Percentiles rank a stretch among this genome's conserved stretches.
These are phyloP conservation scores for Phaeosphaeria sp. DNA, from an alignment of 2,329 filamentous ascomycete genomes.

Conservation along the genomic window DNA sequence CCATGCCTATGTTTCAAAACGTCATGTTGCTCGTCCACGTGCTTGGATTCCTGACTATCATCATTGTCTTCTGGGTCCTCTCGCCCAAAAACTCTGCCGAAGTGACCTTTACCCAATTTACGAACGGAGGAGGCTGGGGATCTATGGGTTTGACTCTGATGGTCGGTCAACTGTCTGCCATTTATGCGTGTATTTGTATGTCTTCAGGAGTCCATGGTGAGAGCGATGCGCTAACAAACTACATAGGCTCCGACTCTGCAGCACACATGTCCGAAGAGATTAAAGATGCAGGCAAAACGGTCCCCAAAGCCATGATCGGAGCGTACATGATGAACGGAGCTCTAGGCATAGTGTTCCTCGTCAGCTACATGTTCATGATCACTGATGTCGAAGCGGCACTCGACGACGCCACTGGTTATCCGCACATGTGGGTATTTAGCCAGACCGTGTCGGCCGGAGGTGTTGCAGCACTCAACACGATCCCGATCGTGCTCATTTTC, in stretches of 20 bases:
- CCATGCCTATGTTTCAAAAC: constrained; percentile 45
- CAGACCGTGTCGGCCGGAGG: constrained; percentile 34
- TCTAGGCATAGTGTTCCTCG: constrained; percentile 44
- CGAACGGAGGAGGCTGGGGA: constrained; percentile 49
- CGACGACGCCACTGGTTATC: constrained; percentile 38
- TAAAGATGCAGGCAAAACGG: constrained; percentile 49
- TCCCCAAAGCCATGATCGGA: constrained; percentile 52
- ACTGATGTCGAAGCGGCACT: constrained; percentile 38
- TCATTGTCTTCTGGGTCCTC: constrained; percentile 49
- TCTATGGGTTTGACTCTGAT: constrained; percentile 47
- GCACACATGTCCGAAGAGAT: constrained; percentile 55
- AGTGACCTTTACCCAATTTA: constrained; percentile 43
- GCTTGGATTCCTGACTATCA: constrained; percentile 54
- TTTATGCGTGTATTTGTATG: constrained; percentile 44
- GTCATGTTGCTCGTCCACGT: constrained; percentile 50
- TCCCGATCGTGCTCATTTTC: constrained; percentile 40
- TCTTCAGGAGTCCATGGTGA: not conserved
- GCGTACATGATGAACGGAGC: constrained; percentile 49
- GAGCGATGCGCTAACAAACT: constrained; percentile 11
- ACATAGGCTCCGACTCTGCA: constrained; percentile 48
- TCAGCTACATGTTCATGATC: constrained; percentile 45
- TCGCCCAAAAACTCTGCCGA: constrained; percentile 38
- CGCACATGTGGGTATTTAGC: constrained; percentile 45
- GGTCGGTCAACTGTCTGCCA: constrained; percentile 51
- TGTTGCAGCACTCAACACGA: constrained; percentile 38